A percentile compares a stretch with the other conserved stretches of the same genome.
phyloP scores from a whole-genome alignment of 768 basidiomycete genomes.

The Russula earlei region DNA sequence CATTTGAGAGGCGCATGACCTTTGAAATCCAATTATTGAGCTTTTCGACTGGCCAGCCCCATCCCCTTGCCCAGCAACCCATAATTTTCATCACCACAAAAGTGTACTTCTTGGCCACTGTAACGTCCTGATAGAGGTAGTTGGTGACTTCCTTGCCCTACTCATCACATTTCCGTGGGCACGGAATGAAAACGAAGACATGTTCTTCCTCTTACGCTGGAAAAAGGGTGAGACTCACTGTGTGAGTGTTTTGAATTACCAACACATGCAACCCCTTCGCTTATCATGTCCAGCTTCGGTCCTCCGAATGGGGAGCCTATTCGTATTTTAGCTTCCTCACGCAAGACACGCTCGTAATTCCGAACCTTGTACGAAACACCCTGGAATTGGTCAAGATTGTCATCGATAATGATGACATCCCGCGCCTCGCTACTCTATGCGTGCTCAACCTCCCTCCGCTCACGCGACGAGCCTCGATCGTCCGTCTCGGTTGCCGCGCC shows the following conservation, averaged over 20 bases:
- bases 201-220: conserved; percentile 24
- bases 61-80: conserved; percentile 11
- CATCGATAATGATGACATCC: neutral
- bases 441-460: conserved; percentile 20
- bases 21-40: conserved; percentile 14
- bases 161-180: conserved; percentile 12
- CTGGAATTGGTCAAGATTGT: conserved; percentile 21
- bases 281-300: conserved; percentile 7
- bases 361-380: conserved; percentile 18
- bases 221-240: conserved; percentile 21
- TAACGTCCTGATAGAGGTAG: conserved; percentile 15
- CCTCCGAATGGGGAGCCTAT: conserved; percentile 15
- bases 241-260: conserved; percentile 16
- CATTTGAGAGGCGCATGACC: neutral
- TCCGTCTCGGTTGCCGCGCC: conserved; percentile 24
- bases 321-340: conserved; percentile 24
- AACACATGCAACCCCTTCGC: neutral
- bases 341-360: conserved; percentile 22
- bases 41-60: conserved; percentile 15
- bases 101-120: conserved; percentile 3
- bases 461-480: conserved; percentile 5
- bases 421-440: conserved; percentile 11
- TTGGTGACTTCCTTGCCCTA: conserved; percentile 15
- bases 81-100: conserved; percentile 10
- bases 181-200: conserved; percentile 5